phyloP scores from a whole-genome alignment of 257 asterid genomes.

The Solanum tarapatanum region DNA sequence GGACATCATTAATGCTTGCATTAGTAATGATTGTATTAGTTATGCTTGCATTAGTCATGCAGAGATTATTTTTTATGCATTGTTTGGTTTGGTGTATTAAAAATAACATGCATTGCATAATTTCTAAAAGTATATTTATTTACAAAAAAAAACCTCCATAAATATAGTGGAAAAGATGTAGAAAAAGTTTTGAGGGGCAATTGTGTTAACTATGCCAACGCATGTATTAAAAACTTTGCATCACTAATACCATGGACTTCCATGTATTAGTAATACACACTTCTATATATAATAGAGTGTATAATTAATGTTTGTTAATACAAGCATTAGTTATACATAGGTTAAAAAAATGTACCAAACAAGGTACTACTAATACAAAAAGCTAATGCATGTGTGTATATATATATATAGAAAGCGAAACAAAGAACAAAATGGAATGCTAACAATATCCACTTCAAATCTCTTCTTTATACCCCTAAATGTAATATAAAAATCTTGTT shows the following conservation, averaged over 20 bases:
- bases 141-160: not conserved
- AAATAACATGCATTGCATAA: not conserved
- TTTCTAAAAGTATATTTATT: not conserved
- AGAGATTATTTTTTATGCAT: not conserved
- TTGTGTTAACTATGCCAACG: not conserved
- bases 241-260: not conserved
- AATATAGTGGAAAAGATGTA: not conserved
- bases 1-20: not conserved
- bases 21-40: not conserved
- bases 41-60: not conserved
- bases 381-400: not conserved
- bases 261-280: not conserved
- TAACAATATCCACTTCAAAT: not conserved
- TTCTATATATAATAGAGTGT: not conserved
- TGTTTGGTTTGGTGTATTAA: not conserved
- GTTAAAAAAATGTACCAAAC: not conserved
- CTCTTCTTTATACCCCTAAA: not conserved
- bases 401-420: not conserved
- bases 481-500: not conserved
- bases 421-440: not conserved
- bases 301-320: not conserved
- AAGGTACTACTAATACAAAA: not conserved
- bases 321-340: not conserved
- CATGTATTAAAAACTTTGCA: not conserved
- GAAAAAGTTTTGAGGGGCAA: not conserved